Base-by-base conservation (phyloP, 2,329 filamentous ascomycete genomes). In the Hysterium pulicare region DNA sequence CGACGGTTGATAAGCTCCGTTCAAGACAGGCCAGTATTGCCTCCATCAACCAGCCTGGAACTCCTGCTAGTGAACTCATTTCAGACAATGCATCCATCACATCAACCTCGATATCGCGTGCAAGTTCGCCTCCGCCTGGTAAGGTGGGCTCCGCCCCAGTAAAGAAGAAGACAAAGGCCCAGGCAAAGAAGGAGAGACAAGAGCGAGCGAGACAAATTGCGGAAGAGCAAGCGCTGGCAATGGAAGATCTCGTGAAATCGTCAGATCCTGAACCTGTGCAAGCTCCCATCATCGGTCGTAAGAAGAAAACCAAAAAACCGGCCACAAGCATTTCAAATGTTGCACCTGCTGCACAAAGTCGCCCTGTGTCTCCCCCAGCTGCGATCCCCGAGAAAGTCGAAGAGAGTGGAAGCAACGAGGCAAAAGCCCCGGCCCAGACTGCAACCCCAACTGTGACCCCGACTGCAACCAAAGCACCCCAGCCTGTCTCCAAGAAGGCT, bases 221-320 rank as follows among this genome's bases (percentile, higher is more conserved):
- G 55, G 82, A 86, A 42, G 76, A 74, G 24, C 75, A 82, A 46
- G 50, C 49, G 4, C 39, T 53, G 9, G 49, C 50, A 13, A 44
- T 57, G 13, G 65, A 68, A 19, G 65, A 67, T 3, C 50, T 50
- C 9, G 41, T 43, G 7, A 78, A 80, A 47, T 54, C 69, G 1
- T 57, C 64, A 7, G 76, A 81, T 40, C 47, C 58, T 48, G 79
- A 81, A 49, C 62, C 68, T n/a, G 71, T 74, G 8, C 72, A 78
- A 51, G 87, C 82, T 6, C 87, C 88, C 0, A 85, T 94, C 31
- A 64, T 89, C 37, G 86, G 86, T 24, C 80, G 87, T 40, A 90
- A 90, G 73, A 91, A 89, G 74, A 93, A 91, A 70, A 81, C 87
- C 62, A 90, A 87, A 73, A 91, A 89, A 68, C 55, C 62, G 49